phyloP scores from a whole-genome alignment of 768 basidiomycete genomes.

The Imleria badia region DNA sequence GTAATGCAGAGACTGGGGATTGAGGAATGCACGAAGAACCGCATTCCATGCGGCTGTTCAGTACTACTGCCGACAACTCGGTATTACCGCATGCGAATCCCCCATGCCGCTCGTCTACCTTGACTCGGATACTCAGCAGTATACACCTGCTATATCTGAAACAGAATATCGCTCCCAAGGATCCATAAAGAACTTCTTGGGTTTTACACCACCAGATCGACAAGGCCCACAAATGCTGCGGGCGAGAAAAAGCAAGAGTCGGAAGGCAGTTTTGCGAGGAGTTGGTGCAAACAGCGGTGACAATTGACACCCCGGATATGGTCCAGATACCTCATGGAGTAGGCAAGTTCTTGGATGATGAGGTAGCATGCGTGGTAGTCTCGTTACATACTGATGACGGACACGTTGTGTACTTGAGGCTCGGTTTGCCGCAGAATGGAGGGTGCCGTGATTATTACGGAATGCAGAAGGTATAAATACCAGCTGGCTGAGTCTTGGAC shows the following conservation, averaged over 20 bases:
- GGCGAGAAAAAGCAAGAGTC: constrained; percentile 34
- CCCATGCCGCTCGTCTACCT: constrained; percentile 58
- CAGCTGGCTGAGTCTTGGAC: not conserved
- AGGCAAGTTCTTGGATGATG: constrained; percentile 7
- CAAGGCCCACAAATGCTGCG: constrained; percentile 18
- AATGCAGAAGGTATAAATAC: constrained; percentile 26
- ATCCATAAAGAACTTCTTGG: constrained; percentile 23
- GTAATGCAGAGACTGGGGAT: constrained; percentile 53
- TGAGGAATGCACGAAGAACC: constrained; percentile 60
- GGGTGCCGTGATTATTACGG: constrained; percentile 20
- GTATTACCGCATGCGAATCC: constrained; percentile 59
- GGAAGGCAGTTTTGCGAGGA: constrained; percentile 34
- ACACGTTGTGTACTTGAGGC: constrained; percentile 18
- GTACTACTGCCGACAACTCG: constrained; percentile 68
- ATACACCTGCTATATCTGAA: constrained; percentile 3
- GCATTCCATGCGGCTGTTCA: constrained; percentile 80
- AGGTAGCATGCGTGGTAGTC: not conserved
- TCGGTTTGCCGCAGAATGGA: not conserved
- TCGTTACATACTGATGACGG: not conserved
- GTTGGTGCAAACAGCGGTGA: constrained; percentile 25
- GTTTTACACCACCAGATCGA: constrained; percentile 30
- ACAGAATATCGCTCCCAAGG: not conserved
- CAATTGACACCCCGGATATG: not conserved
- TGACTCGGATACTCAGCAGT: constrained; percentile 20
- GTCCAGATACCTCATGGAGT: constrained; percentile 12